phyloP scores from a whole-genome alignment of 345 rosid species.

The Pugionium cornutum region DNA sequence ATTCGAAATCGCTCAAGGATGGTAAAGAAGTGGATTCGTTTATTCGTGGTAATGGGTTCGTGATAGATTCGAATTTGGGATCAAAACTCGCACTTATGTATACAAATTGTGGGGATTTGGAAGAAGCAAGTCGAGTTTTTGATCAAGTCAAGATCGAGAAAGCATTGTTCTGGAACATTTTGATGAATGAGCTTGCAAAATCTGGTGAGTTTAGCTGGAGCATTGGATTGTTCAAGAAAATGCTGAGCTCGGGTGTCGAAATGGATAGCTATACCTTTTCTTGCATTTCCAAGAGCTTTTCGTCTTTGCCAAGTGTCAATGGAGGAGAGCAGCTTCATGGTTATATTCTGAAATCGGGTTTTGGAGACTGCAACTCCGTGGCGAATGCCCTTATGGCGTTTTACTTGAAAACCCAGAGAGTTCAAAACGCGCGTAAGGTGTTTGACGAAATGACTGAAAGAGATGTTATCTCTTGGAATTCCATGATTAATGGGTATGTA shows the following conservation, averaged over 20 bases:
- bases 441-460: slow-evolving; percentile 63
- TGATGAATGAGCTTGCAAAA: slow-evolving; percentile 62
- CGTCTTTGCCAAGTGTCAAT: slow-evolving; percentile 40
- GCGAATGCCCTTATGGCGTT: slow-evolving; percentile 55
- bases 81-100: slow-evolving; percentile 70
- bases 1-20: slow-evolving; percentile 43
- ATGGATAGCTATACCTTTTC: slow-evolving; percentile 56
- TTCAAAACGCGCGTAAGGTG: slow-evolving; percentile 53
- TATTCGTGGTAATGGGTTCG: slow-evolving; percentile 44
- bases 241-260: slow-evolving; percentile 52
- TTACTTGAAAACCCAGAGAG: slow-evolving; percentile 50
- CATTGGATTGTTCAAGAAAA: slow-evolving; percentile 46
- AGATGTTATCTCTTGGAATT: slow-evolving; percentile 74
- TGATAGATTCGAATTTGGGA: slow-evolving; percentile 52
- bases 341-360: slow-evolving; percentile 52
- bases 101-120: slow-evolving; percentile 60
- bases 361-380: slow-evolving; percentile 44
- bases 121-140: slow-evolving; percentile 54
- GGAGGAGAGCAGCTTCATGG: slow-evolving; percentile 67
- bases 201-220: slow-evolving; percentile 51
- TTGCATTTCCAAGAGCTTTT: slow-evolving; percentile 60
- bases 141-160: slow-evolving; percentile 51
- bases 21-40: slow-evolving; percentile 57
- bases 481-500: slow-evolving; percentile 56
- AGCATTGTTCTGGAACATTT: slow-evolving; percentile 61